A percentile compares a stretch with the other conserved stretches of the same genome.
phyloP scores from a whole-genome alignment of 371 early-diverging fungal genomes.

The Mucor irregularis region DNA sequence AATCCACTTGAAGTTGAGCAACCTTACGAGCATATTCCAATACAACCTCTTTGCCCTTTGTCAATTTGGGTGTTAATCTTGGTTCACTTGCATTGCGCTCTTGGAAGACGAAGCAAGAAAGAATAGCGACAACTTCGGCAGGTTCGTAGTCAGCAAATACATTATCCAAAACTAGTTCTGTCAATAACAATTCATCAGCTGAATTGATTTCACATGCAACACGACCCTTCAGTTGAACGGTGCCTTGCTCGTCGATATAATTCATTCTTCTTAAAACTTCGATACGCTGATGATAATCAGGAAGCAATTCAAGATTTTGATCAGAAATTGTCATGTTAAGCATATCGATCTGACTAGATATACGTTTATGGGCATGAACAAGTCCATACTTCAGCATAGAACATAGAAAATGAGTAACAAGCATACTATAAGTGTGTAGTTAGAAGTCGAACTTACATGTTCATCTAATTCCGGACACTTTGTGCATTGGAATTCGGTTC shows the following conservation, averaged over 20 bases:
- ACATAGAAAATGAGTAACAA: not conserved
- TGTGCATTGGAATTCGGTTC: constrained; percentile 67
- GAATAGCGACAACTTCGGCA: constrained; percentile 92
- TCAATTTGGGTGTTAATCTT: constrained; percentile 62
- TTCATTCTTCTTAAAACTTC: constrained; percentile 77
- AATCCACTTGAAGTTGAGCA: constrained; percentile 73
- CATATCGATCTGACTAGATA: constrained; percentile 71
- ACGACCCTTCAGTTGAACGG: constrained; percentile 97
- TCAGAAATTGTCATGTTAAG: constrained; percentile 81
- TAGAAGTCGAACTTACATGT: constrained; percentile 61
- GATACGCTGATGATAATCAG: constrained; percentile 90
- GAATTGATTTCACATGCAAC: constrained; percentile 99
- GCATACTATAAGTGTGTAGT: not conserved
- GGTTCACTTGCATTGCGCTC: constrained; percentile 76
- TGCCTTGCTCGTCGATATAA: constrained; percentile 82
- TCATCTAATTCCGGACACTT: constrained; percentile 81
- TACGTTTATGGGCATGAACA: constrained; percentile 65
- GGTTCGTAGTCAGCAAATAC: constrained; percentile 88
- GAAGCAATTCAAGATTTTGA: constrained; percentile 88
- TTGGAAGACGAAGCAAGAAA: constrained; percentile 97
- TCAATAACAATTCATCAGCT: constrained; percentile 95
- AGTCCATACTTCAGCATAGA: constrained; percentile 56
- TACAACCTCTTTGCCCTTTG: constrained; percentile 61
- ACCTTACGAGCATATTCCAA: constrained; percentile 68
- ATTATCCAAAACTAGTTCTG: constrained; percentile 98